Percentiles rank a stretch among this genome's conserved stretches.
Conservation (phyloP, 2,329 filamentous ascomycete species). For the Penicillium psychrosexuale region DNA sequence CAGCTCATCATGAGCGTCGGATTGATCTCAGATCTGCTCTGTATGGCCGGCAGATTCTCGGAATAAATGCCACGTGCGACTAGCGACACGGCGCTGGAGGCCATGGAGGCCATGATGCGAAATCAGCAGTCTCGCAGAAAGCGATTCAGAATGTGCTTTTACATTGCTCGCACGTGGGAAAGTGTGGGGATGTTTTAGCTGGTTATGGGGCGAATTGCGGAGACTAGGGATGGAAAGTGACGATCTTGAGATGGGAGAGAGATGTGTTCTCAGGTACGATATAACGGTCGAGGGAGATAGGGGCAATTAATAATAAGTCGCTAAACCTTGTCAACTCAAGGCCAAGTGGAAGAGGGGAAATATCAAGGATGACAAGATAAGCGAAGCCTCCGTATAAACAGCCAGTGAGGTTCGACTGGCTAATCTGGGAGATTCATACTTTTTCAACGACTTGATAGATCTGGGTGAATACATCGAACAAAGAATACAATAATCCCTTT, state of each 20-base stretch:
- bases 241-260: neutral
- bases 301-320: neutral
- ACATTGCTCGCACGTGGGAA: slow-evolving; percentile 23
- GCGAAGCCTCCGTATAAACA: neutral
- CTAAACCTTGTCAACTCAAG: too few species aligned
- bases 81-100: slow-evolving; percentile 19
- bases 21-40: slow-evolving; percentile 61
- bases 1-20: slow-evolving; percentile 93
- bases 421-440: slow-evolving; percentile 6
- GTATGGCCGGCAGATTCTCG: slow-evolving; percentile 49
- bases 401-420: slow-evolving; percentile 12
- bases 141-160: slow-evolving; percentile 5
- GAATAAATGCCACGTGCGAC: slow-evolving; percentile 46
- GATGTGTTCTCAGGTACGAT: neutral
- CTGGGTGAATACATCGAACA: neutral
- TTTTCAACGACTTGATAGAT: neutral
- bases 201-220: slow-evolving; percentile 1
- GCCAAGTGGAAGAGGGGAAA: neutral
- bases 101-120: slow-evolving; percentile 4
- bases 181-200: slow-evolving; percentile 5
- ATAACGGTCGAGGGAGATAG: neutral
- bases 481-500: too few species aligned
- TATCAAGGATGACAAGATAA: slow-evolving; percentile 11
- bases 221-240: neutral
- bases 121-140: neutral